Base-by-base conservation (phyloP, 1,284 basidiomycete genomes). In the Apiotrichum domesticum region DNA sequence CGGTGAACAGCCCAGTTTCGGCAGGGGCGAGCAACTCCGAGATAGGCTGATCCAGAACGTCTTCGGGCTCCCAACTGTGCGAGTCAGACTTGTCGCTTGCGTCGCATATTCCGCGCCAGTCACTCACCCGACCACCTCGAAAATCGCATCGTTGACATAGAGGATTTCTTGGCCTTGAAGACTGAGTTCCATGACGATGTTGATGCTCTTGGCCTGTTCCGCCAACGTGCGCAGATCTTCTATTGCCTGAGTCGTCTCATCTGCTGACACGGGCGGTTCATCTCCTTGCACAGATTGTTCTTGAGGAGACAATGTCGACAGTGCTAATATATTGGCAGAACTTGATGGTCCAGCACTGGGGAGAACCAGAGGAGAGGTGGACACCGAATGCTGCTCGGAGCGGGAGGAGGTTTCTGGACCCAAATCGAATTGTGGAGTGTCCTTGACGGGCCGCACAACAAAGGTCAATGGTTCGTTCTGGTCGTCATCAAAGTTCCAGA, bases 401-500 rank as follows among this genome's bases (percentile, higher is more conserved):
- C 37, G 51, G 2, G 52, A 52, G 2, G 55, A 49, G 5, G 34
- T 15, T 1, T 42, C 46, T 3, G 55, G 50, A 7, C 54, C 61
- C 10, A 57, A 32, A 7, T 63, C 61, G 42, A 59, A 57, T 48
- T 52, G 51, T 8, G 61, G 57, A 2, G 53, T 57, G 39, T 74
- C 72, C 47, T 67, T 66, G 10, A 66, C 82, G 1, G 90, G 85
- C 69, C 93, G 93, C 70, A 90, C 85, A 56, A 96, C 88, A 69
- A 95, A 95, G 60, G 86, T 83, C 54, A 95, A 79, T 1, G 89
- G 88, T 64, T 96, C 93, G 58, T 81, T 78, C 49, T 76, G 77
- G 54, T 92, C 88, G 52, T 76, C 77, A 52, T 93, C 90, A 70
- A 98, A 98, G 70, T 97, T 97, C 96, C 96, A 99, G 77, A 98